Evolutionary conservation across 176 grass and related monocot species (phyloP), one percentile per base, ranked within the genome.

Genomic region (Triticum timopheevii): DNA sequence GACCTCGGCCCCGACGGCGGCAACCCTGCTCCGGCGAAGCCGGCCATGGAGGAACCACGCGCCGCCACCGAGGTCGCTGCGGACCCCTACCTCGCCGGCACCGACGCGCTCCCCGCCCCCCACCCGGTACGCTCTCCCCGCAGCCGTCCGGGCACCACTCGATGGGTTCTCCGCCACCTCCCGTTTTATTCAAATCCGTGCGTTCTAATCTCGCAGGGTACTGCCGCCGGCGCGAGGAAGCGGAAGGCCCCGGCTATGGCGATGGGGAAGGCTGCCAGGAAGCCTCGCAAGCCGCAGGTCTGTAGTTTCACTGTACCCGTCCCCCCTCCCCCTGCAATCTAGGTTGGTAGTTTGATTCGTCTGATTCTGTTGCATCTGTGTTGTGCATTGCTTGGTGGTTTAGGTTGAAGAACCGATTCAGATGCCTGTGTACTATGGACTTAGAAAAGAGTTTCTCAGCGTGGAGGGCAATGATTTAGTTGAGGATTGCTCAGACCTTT

Each of bases 271-370:
- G 13, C 71, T 1, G 28, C 28, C 12, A 63, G 12, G 40, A 85
- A 76, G 71, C 24, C 40, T 44, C 23, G 2, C 72, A 76, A 76
- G 72, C 42, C 6, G 5, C 62, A 78, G 83, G 83, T 85, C 42
- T 65, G 58, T 64, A 63, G 24, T 31, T 45, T 38, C 9, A 76
- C 15, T 33, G 5, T 38, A 11, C 35, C 81, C 10, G 42, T 44
- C 10, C 44, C 11, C 44, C 3, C 44, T 13, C 44, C 44, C 12
- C 44, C 44, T 45, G 44, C 11, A 45, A 45, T 45, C 10, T 45
- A 45, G 44, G 11, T 45, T 45, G 11, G 44, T 45, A 45, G 45
- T 59, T 59, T 22, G 54, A 65, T 65, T 7, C 63, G 1, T 49
- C 42, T 75, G 72, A 75, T 5, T 19, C 24, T 28, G 7, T 16